Percentiles rank a stretch among this genome's conserved stretches.
These are phyloP conservation scores for Tetratostichococcus sp. DNA, from an alignment of 139 green algal genomes.

Conservation along the genomic window DNA sequence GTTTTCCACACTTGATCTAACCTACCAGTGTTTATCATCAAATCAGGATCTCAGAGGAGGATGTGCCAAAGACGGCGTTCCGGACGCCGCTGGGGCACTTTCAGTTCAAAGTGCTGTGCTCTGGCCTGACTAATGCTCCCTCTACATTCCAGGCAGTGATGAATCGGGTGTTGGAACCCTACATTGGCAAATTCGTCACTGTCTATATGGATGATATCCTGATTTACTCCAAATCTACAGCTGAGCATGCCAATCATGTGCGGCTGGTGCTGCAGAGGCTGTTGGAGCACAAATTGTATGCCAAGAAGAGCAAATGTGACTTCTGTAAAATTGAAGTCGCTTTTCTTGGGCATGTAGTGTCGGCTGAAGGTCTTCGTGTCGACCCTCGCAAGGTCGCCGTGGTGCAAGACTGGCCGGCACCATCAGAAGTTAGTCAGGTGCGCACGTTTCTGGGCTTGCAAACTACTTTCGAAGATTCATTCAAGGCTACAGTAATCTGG, in stretches of 20 bases:
- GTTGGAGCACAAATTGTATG: slow-evolving; percentile 19
- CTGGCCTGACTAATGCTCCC: slow-evolving; percentile 48
- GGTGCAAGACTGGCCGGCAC: slow-evolving; percentile 19
- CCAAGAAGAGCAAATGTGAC: slow-evolving; percentile 40
- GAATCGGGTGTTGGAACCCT: slow-evolving; percentile 22
- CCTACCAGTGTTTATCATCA: slow-evolving; percentile 32
- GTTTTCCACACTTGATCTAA: slow-evolving; percentile 46
- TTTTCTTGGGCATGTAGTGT: slow-evolving; percentile 41
- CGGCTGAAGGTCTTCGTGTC: slow-evolving; percentile 5
- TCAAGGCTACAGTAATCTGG: slow-evolving; percentile 8
- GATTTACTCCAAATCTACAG: slow-evolving; percentile 26
- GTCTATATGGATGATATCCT: slow-evolving; percentile 65
- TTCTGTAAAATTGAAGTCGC: slow-evolving; percentile 29
- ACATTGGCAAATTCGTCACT: slow-evolving; percentile 34
- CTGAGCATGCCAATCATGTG: slow-evolving; percentile 43
- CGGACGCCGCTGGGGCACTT: slow-evolving; percentile 25
- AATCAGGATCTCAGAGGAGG: slow-evolving; percentile 17
- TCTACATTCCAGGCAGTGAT: slow-evolving; percentile 43
- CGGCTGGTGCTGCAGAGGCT: slow-evolving; percentile 36
- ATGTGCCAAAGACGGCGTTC: slow-evolving; percentile 39
- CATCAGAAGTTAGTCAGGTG: slow-evolving; percentile 9
- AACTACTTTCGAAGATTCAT: slow-evolving; percentile 38
- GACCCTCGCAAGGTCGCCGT: slow-evolving; percentile 11
- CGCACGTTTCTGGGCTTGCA: slow-evolving; percentile 24
- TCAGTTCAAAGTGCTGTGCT: slow-evolving; percentile 32